phyloP scores from a whole-genome alignment of 1,139 yeast genomes.

The Maudiozyma humilis region DNA sequence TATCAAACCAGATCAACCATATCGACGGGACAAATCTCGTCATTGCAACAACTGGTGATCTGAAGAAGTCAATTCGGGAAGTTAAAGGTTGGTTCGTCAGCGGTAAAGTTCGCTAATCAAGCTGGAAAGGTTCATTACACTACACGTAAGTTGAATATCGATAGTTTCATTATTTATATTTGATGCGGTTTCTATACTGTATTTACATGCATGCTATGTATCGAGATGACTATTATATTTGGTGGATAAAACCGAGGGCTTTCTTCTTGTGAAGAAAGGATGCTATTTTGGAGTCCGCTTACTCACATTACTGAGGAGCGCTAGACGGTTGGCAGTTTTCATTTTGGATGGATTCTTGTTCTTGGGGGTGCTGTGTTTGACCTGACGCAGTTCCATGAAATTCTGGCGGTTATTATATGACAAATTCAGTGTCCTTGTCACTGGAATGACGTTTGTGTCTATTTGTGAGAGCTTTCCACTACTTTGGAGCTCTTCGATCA shows the following conservation, averaged over 20 bases:
- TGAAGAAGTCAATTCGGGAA: constrained; percentile 20
- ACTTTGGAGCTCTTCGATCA: constrained; percentile 20
- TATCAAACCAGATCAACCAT: constrained; percentile 15
- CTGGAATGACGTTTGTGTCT: neutral
- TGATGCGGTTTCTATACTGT: neutral
- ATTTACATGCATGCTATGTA: neutral
- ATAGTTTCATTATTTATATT: neutral
- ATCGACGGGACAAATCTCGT: constrained; percentile 8
- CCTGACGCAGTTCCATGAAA: constrained; percentile 2
- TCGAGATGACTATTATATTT: too few species aligned
- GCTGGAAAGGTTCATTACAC: neutral
- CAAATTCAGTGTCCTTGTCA: neutral
- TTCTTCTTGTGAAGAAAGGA: neutral
- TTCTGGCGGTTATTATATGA: constrained; percentile 1
- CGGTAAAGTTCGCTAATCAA: constrained; percentile 12
- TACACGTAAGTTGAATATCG: neutral
- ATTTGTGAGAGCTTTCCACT: neutral
- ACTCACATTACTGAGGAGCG: constrained; percentile 1
- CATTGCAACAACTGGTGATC: constrained; percentile 6
- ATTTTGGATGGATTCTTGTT: neutral
- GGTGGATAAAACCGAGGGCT: too few species aligned
- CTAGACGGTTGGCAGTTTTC: neutral
- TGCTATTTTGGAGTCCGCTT: neutral
- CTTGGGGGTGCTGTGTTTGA: neutral
- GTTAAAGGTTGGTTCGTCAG: constrained; percentile 30